phyloP scores from a whole-genome alignment of 2,329 filamentous ascomycete genomes.

The Fusarium buxicola region DNA sequence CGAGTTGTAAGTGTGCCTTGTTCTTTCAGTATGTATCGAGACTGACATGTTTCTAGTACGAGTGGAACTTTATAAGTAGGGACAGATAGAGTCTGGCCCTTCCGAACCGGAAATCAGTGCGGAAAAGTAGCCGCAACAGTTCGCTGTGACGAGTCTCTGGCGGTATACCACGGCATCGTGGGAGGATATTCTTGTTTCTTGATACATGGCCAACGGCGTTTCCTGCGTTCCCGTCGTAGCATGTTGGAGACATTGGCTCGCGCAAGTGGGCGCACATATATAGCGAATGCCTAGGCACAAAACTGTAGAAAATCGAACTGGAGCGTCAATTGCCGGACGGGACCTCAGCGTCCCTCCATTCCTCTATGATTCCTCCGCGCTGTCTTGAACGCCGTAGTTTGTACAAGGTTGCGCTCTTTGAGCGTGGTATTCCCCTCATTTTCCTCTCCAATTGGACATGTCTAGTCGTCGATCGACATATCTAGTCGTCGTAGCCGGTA shows the following conservation, averaged over 20 bases:
- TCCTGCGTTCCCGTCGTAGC: slow-evolving; percentile 16
- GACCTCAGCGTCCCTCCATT: slow-evolving; percentile 33
- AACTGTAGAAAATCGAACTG: slow-evolving; percentile 41
- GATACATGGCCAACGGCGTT: slow-evolving; percentile 31
- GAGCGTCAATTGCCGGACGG: slow-evolving; percentile 45
- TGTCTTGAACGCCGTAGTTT: slow-evolving; percentile 43
- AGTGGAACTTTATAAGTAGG: slow-evolving; percentile 71
- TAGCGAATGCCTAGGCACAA: slow-evolving; percentile 23
- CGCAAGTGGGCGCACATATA: slow-evolving; percentile 29
- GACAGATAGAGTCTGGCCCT: slow-evolving; percentile 62
- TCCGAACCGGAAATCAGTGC: slow-evolving; percentile 32
- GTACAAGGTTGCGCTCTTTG: slow-evolving; percentile 39
- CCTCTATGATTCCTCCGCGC: slow-evolving; percentile 35
- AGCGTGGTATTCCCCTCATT: slow-evolving; percentile 21
- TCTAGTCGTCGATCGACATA: too few relatives aligned
- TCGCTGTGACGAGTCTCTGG: slow-evolving; percentile 20
- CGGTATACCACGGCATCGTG: neutral
- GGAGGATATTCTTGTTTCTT: slow-evolving; percentile 23
- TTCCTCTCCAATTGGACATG: slow-evolving; percentile 15
- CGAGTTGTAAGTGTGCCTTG: slow-evolving; percentile 73
- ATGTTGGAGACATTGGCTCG: slow-evolving; percentile 35
- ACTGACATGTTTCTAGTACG: slow-evolving; percentile 59
- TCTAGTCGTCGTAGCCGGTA: slow-evolving; percentile 70
- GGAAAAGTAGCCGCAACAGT: slow-evolving; percentile 25
- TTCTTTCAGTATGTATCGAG: neutral